phyloP scores from a whole-genome alignment of 192 early-diverging fungal genomes.

The Allomyces arbusculus region DNA sequence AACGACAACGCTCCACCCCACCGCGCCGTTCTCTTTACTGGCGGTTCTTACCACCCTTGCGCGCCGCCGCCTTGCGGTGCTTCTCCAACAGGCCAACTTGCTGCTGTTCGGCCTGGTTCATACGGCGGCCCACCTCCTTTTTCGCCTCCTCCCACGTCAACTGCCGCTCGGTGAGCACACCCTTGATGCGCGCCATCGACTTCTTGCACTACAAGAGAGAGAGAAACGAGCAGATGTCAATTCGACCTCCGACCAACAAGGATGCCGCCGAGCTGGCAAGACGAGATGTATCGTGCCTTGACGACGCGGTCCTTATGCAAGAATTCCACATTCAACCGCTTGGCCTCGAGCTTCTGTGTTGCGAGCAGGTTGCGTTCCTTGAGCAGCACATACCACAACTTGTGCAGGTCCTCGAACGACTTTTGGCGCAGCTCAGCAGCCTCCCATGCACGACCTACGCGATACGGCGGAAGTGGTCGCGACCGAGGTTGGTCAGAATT shows the following conservation, averaged over 20 bases:
- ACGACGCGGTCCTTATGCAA: constrained; percentile 37
- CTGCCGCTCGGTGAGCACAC: constrained; percentile 53
- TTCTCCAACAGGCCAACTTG: too few species aligned
- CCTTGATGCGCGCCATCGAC: constrained; percentile 65
- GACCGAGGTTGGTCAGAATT: neutral
- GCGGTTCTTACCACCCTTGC: too few species aligned
- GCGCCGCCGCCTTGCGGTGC: too few species aligned
- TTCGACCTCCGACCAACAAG: neutral
- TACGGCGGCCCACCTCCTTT: neutral
- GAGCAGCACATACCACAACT: constrained; percentile 75
- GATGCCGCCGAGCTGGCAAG: neutral
- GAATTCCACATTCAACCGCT: constrained; percentile 31
- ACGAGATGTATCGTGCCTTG: constrained; percentile 20
- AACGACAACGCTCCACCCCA: too few species aligned
- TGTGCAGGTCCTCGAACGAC: constrained; percentile 91
- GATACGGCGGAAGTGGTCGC: neutral
- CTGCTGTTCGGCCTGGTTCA: too few species aligned
- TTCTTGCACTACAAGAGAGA: constrained; percentile 39
- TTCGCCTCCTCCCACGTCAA: constrained; percentile 35
- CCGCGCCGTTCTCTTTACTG: too few species aligned
- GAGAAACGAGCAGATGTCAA: neutral
- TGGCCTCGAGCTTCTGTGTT: constrained; percentile 45
- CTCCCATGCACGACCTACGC: constrained; percentile 64
- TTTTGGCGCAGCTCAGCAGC: constrained; percentile 75
- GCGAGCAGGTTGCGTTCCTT: constrained; percentile 70